A percentile compares a stretch with the other conserved stretches of the same genome.
These are phyloP conservation scores for Raphanus raphanistrum DNA, from an alignment of 345 rosid genomes.

Conservation along the genomic window DNA sequence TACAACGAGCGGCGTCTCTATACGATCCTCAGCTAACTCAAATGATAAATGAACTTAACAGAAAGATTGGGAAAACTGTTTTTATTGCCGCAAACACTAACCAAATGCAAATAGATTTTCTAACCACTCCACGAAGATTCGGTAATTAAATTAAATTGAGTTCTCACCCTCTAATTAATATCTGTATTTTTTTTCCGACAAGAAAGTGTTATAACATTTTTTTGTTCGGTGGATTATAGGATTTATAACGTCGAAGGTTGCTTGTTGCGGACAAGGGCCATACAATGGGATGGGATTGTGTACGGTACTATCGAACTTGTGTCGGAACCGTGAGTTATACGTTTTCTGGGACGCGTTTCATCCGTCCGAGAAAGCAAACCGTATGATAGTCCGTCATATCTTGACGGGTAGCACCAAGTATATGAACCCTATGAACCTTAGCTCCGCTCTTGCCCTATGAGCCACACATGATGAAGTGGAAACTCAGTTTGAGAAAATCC, in stretches of 20 bases:
- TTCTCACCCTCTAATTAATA: background rate
- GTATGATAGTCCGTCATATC: constrained; percentile 54
- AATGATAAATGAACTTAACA: constrained; percentile 55
- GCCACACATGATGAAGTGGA: constrained; percentile 6
- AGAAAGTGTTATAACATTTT: background rate
- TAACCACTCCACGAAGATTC: constrained; percentile 53
- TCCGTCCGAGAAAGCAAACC: constrained; percentile 75
- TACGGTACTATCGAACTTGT: constrained; percentile 68
- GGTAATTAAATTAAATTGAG: constrained; percentile 43
- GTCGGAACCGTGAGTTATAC: constrained; percentile 59
- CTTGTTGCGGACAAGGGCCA: constrained; percentile 96
- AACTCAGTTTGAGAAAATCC: background rate
- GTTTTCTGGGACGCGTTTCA: constrained; percentile 95
- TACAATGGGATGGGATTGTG: constrained; percentile 85
- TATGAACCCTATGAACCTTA: constrained; percentile 92
- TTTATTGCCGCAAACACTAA: constrained; percentile 59
- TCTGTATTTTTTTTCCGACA: background rate
- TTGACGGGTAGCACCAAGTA: constrained; percentile 50
- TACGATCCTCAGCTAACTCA: constrained; percentile 62
- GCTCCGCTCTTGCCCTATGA: constrained; percentile 58
- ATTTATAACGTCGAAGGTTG: constrained; percentile 67
- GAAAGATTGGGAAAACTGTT: constrained; percentile 39
- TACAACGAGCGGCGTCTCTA: constrained; percentile 61
- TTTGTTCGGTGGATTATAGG: constrained; percentile 45
- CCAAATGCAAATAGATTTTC: constrained; percentile 51